Evolutionary conservation across 768 basidiomycete genomes (phyloP).

Genomic region (Mycena vulgaris): DNA sequence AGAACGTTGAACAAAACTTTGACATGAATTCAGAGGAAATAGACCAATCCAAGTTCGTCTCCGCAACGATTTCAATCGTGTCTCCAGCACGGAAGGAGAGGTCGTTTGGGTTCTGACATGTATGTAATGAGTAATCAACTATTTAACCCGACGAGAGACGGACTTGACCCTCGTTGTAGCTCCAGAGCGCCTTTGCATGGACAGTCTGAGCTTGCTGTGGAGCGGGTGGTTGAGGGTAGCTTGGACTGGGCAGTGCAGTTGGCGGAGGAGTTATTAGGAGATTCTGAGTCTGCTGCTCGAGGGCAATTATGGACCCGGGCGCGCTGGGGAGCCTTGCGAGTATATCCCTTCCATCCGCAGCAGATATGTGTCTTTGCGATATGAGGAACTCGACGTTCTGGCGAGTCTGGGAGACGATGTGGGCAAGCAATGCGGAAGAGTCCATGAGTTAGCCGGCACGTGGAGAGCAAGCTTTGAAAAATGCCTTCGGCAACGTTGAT

Average conservation of each 20-base stretch:
- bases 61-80: conserved; percentile 78
- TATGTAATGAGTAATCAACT: conserved; percentile 1
- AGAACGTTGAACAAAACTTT: neutral
- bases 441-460: conserved; percentile 11
- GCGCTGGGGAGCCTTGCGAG: conserved; percentile 59
- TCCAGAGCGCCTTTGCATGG: conserved; percentile 72
- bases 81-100: conserved; percentile 83
- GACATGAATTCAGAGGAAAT: neutral
- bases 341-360: conserved; percentile 62
- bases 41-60: conserved; percentile 84
- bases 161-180: conserved; percentile 74
- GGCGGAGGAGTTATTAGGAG: conserved; percentile 25
- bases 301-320: conserved; percentile 27
- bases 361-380: conserved; percentile 62
- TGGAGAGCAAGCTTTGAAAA: neutral
- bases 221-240: neutral
- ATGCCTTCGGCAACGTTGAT: conserved; percentile 61
- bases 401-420: conserved; percentile 69
- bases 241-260: neutral
- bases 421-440: conserved; percentile 52
- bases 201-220: conserved; percentile 24
- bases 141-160: neutral
- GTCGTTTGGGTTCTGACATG: conserved; percentile 75
- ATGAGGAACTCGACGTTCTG: conserved; percentile 71
- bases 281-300: conserved; percentile 32